Evolutionary conservation across 78 protist species (phyloP).

Genomic region (Pelomyxa schiedti): DNA sequence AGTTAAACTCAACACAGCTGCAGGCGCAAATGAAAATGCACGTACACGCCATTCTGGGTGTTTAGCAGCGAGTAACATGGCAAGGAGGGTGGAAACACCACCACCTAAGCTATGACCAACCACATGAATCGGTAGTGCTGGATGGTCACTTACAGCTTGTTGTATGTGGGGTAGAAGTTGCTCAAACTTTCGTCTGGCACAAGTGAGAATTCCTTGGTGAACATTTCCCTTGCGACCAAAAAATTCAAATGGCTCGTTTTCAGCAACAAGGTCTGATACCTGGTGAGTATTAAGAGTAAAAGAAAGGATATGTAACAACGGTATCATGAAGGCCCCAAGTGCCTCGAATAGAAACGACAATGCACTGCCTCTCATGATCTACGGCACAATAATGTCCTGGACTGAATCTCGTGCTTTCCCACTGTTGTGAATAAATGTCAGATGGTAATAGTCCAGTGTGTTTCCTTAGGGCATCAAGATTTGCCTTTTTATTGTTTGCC

Average conservation of each 20-base stretch:
- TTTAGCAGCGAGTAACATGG: background rate
- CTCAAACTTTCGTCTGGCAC: background rate
- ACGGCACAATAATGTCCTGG: background rate
- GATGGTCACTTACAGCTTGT: too few species aligned
- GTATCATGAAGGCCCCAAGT: background rate
- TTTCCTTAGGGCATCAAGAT: background rate
- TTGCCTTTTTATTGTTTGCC: background rate
- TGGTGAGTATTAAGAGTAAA: too few species aligned
- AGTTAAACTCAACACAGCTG: background rate
- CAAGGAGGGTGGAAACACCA: background rate
- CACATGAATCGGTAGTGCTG: too few species aligned
- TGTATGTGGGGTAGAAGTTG: background rate
- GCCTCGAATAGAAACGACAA: background rate
- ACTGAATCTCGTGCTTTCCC: background rate
- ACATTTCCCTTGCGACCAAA: background rate
- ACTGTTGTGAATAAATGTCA: background rate
- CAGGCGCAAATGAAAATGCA: background rate
- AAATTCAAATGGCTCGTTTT: background rate
- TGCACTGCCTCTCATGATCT: background rate
- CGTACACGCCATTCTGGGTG: background rate
- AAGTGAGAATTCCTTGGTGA: background rate
- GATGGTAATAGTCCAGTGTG: background rate
- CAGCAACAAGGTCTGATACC: background rate
- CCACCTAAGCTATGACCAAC: background rate
- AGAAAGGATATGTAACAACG: too few species aligned